A percentile compares a stretch with the other conserved stretches of the same genome.
phyloP scores from a whole-genome alignment of 805 yeast species.

The Candida coleopterorum region DNA sequence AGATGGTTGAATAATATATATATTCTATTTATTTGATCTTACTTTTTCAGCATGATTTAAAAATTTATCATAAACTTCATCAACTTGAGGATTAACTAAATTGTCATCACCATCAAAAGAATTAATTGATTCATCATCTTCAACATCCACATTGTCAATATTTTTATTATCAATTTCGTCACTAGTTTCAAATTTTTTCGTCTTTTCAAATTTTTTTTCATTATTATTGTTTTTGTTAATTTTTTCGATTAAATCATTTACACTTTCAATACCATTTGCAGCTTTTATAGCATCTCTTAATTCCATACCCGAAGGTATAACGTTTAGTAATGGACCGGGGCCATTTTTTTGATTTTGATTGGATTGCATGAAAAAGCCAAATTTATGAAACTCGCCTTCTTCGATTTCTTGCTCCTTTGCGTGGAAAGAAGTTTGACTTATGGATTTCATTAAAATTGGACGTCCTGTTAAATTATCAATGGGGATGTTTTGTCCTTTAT shows the following conservation, averaged over 20 bases:
- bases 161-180: background rate
- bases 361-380: conserved; percentile 70
- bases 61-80: conserved; percentile 68
- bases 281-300: conserved; percentile 59
- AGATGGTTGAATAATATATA: too few relatives aligned
- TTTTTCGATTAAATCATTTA: conserved; percentile 60
- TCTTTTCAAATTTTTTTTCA: conserved; percentile 43
- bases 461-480: conserved; percentile 68
- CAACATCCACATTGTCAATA: conserved; percentile 1
- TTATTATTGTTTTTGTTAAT: conserved; percentile 60
- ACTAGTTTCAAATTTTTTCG: background rate
- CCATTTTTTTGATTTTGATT: conserved; percentile 8
- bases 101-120: conserved; percentile 13
- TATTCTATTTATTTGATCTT: conserved; percentile 41
- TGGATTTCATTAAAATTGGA: conserved; percentile 60
- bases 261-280: conserved; percentile 71
- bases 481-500: conserved; percentile 47
- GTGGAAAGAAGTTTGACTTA: conserved; percentile 60
- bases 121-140: conserved; percentile 26
- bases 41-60: conserved; percentile 64
- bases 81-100: conserved; percentile 45
- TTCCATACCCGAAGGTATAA: conserved; percentile 51
- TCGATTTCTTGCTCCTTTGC: conserved; percentile 81
- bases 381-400: conserved; percentile 87
- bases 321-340: conserved; percentile 26